phyloP scores from a whole-genome alignment of 306 rosid species.

The Herpetospermum pedunculosum region DNA sequence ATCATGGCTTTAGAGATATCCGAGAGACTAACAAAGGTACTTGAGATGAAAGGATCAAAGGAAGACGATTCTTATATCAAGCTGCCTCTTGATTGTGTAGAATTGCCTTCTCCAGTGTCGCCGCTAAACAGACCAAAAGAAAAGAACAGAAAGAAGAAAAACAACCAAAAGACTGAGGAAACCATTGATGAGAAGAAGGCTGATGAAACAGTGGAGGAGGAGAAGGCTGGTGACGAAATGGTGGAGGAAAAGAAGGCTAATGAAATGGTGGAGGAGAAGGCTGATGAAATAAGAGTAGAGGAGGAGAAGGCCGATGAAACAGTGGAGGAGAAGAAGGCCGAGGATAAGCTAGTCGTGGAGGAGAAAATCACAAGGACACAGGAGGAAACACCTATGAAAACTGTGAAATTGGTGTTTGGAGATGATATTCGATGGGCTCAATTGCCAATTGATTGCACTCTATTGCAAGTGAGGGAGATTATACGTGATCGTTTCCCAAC shows the following conservation, averaged over 20 bases:
- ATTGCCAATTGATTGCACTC: slow-evolving; percentile 56
- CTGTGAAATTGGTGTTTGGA: slow-evolving; percentile 69
- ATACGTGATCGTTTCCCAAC: slow-evolving; percentile 50
- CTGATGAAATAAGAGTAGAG: slow-evolving; percentile 1
- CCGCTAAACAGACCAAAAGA: slow-evolving; percentile 31
- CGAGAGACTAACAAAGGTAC: slow-evolving; percentile 46
- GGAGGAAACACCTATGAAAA: slow-evolving; percentile 39
- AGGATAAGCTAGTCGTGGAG: slow-evolving; percentile 59
- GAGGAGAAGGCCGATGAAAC: slow-evolving; percentile 36
- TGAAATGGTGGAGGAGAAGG: slow-evolving; percentile 27
- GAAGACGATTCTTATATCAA: slow-evolving; percentile 46
- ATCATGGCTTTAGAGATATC: slow-evolving; percentile 68
- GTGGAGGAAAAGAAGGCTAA: not conserved
- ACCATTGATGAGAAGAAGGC: slow-evolving; percentile 5
- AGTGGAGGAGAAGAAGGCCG: slow-evolving; percentile 36
- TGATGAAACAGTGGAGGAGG: slow-evolving; percentile 14
- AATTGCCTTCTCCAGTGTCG: slow-evolving; percentile 23
- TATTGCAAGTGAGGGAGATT: slow-evolving; percentile 60
- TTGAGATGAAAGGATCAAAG: slow-evolving; percentile 54
- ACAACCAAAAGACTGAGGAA: slow-evolving; percentile 24
- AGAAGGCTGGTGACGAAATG: slow-evolving; percentile 8
- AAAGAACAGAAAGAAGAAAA: slow-evolving; percentile 55
- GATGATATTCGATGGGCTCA: slow-evolving; percentile 84
- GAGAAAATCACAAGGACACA: slow-evolving; percentile 27
- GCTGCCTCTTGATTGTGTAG: slow-evolving; percentile 65